phyloP scores from a whole-genome alignment of 371 early-diverging fungal genomes.

The Mucor velutinosus region DNA sequence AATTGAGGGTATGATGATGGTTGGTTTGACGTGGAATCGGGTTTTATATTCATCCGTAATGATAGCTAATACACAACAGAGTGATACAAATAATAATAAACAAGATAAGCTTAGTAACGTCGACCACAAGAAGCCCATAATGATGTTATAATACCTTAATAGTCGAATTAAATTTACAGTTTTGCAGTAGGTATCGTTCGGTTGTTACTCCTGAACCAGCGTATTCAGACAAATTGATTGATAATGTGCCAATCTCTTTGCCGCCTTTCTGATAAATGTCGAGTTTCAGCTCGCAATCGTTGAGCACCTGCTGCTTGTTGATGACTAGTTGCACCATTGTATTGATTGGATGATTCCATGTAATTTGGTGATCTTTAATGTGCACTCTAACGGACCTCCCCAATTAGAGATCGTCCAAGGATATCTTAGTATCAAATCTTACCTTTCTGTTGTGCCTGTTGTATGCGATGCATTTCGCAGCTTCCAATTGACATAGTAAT shows the following conservation, averaged over 20 bases:
- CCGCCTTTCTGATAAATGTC: slow-evolving; percentile 64
- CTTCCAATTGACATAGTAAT: slow-evolving; percentile 36
- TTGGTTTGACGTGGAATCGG: slow-evolving; percentile 24
- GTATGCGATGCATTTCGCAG: slow-evolving; percentile 29
- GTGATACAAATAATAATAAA: slow-evolving; percentile 4
- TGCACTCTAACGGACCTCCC: neutral
- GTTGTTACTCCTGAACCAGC: slow-evolving; percentile 34
- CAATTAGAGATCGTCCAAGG: neutral
- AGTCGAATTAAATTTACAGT: slow-evolving; percentile 48
- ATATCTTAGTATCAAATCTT: neutral
- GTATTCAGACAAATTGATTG: slow-evolving; percentile 51
- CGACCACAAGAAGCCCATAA: neutral
- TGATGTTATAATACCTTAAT: slow-evolving; percentile 4
- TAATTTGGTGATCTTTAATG: slow-evolving; percentile 49
- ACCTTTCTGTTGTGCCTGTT: slow-evolving; percentile 26
- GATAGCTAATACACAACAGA: slow-evolving; percentile 30
- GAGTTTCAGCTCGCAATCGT: slow-evolving; percentile 61
- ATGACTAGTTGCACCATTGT: slow-evolving; percentile 48
- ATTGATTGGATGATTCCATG: slow-evolving; percentile 49
- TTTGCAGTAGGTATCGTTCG: slow-evolving; percentile 44
- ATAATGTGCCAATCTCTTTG: slow-evolving; percentile 53
- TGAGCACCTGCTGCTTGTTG: slow-evolving; percentile 57
- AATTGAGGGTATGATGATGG: slow-evolving; percentile 22
- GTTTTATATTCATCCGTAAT: slow-evolving; percentile 47
- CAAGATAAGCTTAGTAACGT: neutral